These are phyloP conservation scores for Botrytis galanthina DNA, from an alignment of 2,329 filamentous ascomycete genomes.

Conservation along the genomic window DNA sequence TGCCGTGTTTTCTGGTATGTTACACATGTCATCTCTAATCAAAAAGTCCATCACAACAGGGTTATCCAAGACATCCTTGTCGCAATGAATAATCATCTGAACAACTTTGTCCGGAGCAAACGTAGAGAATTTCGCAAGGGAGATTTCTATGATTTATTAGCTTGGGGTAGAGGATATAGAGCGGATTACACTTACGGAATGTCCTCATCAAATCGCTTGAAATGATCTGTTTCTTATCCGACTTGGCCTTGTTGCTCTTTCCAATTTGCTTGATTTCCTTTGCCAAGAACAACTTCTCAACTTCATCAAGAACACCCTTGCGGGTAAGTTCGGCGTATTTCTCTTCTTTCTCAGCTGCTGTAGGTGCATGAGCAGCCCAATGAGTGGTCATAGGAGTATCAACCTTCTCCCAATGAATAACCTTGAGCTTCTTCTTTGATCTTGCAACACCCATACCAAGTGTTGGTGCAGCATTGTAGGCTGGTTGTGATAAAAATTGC, in stretches of 20 bases:
- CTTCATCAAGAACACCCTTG: conserved; percentile 94
- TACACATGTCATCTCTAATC: conserved; percentile 88
- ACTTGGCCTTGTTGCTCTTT: conserved; percentile 63
- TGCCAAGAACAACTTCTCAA: conserved; percentile 95
- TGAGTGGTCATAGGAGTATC: conserved; percentile 88
- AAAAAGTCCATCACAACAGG: conserved; percentile 94
- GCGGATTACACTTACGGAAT: conserved; percentile 57
- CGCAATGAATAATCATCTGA: conserved; percentile 93
- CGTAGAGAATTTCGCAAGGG: conserved; percentile 89
- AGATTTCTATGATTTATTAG: conserved; percentile 60
- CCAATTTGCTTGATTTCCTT: conserved; percentile 93
- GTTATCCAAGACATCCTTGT: conserved; percentile 84
- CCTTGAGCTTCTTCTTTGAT: conserved; percentile 99
- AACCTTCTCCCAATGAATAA: conserved; percentile 98
- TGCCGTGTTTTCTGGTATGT: conserved; percentile 82
- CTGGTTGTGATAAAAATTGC: conserved; percentile 67
- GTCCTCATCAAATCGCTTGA: conserved; percentile 84
- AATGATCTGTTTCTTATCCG: conserved; percentile 98
- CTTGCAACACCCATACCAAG: conserved; percentile 76
- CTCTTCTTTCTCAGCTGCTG: conserved; percentile 86
- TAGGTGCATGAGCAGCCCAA: conserved; percentile 84
- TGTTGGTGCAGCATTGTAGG: conserved; percentile 52
- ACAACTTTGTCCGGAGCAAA: conserved; percentile 79
- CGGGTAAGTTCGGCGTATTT: conserved; percentile 91
- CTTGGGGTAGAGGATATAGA: background rate